Evolutionary conservation across 371 early-diverging fungal genomes (phyloP).

Genomic region (Amoeboaphelidium occidentale): DNA sequence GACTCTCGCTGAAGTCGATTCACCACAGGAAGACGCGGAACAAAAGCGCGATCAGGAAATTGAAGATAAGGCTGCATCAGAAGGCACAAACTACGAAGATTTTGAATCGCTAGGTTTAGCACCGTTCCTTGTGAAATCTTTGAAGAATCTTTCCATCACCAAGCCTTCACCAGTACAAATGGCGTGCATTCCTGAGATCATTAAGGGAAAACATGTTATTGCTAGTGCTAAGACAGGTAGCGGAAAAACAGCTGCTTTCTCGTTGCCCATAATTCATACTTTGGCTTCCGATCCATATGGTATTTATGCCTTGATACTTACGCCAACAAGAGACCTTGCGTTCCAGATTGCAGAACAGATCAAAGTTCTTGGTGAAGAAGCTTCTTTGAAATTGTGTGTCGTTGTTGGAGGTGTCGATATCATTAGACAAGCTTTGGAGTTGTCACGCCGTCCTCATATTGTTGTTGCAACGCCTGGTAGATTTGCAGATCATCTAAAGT

Average conservation of each 20-base stretch:
- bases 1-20: too few species aligned
- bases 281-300: conserved; percentile 69
- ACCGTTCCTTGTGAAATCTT: not conserved
- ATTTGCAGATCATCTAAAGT: conserved; percentile 84
- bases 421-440: conserved; percentile 73
- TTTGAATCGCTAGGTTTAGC: not conserved
- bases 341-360: conserved; percentile 84
- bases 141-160: not conserved
- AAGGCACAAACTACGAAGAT: too few species aligned
- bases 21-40: too few species aligned
- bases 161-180: not conserved
- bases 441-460: conserved; percentile 86
- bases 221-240: conserved; percentile 95
- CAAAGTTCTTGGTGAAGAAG: conserved; percentile 64
- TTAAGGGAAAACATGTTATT: conserved; percentile 54
- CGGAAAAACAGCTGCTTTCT: conserved; percentile 94
- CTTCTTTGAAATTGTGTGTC: conserved; percentile 78
- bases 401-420: conserved; percentile 96
- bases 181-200: not conserved
- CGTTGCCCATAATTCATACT: conserved; percentile 80
- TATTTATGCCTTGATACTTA: conserved; percentile 81
- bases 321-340: conserved; percentile 94
- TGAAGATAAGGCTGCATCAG: too few species aligned
- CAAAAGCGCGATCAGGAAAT: too few species aligned
- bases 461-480: conserved; percentile 95